Evolutionary conservation across 805 yeast genomes (phyloP), one percentile per base, ranked within the genome.

Genomic region (Candida jianshihensis): DNA sequence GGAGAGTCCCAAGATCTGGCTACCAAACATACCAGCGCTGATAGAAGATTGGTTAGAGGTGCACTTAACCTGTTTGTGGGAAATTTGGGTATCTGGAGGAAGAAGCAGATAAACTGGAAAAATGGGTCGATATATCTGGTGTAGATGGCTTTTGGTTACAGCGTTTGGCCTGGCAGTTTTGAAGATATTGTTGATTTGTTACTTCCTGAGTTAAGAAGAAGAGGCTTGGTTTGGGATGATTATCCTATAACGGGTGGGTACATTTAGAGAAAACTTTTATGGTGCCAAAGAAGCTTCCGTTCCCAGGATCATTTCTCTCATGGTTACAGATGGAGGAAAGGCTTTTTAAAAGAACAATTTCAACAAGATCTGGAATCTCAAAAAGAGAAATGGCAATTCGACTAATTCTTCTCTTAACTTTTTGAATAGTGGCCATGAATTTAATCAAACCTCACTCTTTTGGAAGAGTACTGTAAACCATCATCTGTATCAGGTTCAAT

Each of bases 141-240:
- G 54, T 64, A 15, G 70, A 65, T 38, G 70, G 70, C 2, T 64
- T 51, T 64, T 32, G 57, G 63, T 5, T 57, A 64, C 39, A 55
- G 63, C 11, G 44, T 60, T 17, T 40, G 52, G 9, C 70, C 70
- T 12, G 64, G 57, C 4, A 46, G 62, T 6, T 64, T 60, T 40
- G 65, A 63, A 42, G 64, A 61, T 14, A 40, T 63, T 22, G 63
- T 63, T 20, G 60, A 63, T 17, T 43, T 39, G 19, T 46, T 63
- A 33, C 41, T 62, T 25, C 67, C 67, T 6, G 66, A 55, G 33
- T 49, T 62, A 29, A 56, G 53, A 38, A 39, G 35, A 14, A 48
- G 64, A 36, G 65, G 64, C 5, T 48, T 56, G 18, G 55, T 53
- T 13, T 58, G 63, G 60, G 48, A 53, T n/a, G 43, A 39, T 21